Evolutionary conservation across 768 basidiomycete genomes (phyloP).

Genomic region (Tubosaeta brunneosetosa): DNA sequence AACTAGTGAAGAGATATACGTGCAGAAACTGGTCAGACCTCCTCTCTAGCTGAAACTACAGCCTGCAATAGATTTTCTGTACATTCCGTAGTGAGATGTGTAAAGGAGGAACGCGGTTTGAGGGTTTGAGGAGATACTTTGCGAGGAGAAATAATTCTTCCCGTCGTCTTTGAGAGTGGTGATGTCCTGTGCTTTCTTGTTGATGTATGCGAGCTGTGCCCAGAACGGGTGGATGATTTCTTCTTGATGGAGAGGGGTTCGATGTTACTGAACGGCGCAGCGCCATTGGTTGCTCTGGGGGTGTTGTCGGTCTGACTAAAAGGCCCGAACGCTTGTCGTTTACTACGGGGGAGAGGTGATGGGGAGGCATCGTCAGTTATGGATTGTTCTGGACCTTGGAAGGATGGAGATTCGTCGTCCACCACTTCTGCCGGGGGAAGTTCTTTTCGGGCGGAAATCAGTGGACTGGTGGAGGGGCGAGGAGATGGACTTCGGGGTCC

Average conservation of each 20-base stretch:
- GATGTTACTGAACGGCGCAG: constrained; percentile 40
- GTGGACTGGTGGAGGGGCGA: constrained; percentile 47
- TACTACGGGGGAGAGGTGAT: constrained; percentile 65
- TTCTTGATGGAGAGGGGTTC: constrained; percentile 86
- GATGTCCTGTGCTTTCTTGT: constrained; percentile 42
- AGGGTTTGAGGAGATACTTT: constrained; percentile 50
- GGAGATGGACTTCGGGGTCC: constrained; percentile 79
- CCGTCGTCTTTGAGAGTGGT: constrained; percentile 45
- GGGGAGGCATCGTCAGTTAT: constrained; percentile 29
- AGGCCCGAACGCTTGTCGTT: constrained; percentile 60
- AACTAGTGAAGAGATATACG: constrained; percentile 1
- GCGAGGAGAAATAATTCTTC: constrained; percentile 45
- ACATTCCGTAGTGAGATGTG: constrained; percentile 32
- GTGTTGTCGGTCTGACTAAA: constrained; percentile 50
- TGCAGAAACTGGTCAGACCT: constrained; percentile 40
- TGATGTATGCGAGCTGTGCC: constrained; percentile 36
- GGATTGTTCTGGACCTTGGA: constrained; percentile 24
- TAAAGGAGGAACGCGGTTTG: constrained; percentile 29
- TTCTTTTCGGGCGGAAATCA: constrained; percentile 18
- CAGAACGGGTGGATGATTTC: constrained; percentile 59
- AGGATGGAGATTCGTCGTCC: constrained; percentile 35
- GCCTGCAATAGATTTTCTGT: constrained; percentile 45
- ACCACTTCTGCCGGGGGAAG: constrained; percentile 46
- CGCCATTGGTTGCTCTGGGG: constrained; percentile 39
- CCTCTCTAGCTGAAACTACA: constrained; percentile 55